Evolutionary conservation across 108 stramenopile species (phyloP), one percentile per base, ranked within the genome.

Genomic region (Cyclostephanos tholiformis): DNA sequence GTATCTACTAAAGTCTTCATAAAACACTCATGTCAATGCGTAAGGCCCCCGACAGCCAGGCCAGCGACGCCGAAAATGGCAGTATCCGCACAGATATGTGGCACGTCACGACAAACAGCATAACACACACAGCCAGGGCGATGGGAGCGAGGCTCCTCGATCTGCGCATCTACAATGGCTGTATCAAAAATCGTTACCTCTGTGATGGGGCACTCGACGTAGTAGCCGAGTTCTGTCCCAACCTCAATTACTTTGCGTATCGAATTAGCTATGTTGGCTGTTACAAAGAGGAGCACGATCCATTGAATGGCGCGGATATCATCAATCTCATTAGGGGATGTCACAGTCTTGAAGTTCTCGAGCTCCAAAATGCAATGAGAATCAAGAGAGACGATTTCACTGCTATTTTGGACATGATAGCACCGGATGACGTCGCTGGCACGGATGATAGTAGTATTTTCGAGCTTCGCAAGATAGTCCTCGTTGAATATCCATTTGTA

Each of bases 141-240:
- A 65, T 65, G 73, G 65, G 67, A 63, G 60, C 61, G 43, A 36
- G 41, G 23, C 72, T 73, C n/a, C 27, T 65, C 29, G 64, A 67
- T 55, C 36, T 73, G 0, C 72, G 72, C 9, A 44, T 65, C 26
- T 2, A 53, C 2, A 64, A 64, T 7, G 64, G 67, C 20, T 55
- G 64, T n/a, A n/a, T n/a, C n/a, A n/a, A n/a, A n/a, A n/a, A 53
- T 20, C 44, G 66, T 49, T 55, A 74, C 39, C 53, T 74, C 11
- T 56, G 23, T 5, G 66, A 74, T 53, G 20, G 13, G 25, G 32
- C 52, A 1, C 65, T 67, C 20, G 32, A 19, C 17, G 23, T 13
- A 13, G 68, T 74, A 74, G 26, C n/a, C n/a, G n/a, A n/a, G n/a
- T n/a, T n/a, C n/a, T n/a, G n/a, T n/a, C n/a, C n/a, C n/a, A n/a